A percentile compares a stretch with the other conserved stretches of the same genome.
Conservation (phyloP, 495 filamentous ascomycete species). For the Chaetomium cochliodes region DNA sequence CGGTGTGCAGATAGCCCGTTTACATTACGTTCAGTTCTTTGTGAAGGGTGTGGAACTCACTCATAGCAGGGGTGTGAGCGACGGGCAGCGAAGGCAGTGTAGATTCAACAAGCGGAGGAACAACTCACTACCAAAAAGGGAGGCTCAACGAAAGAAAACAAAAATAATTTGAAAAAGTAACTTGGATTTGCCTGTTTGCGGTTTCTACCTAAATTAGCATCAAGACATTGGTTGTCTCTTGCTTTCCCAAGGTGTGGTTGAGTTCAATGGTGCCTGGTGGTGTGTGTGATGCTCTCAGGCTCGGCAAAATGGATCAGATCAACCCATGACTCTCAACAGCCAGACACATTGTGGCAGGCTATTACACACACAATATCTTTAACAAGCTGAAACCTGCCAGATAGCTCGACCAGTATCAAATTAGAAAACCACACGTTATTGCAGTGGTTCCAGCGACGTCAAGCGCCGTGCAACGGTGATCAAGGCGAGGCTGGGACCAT, state of each 20-base stretch:
- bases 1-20: no score
- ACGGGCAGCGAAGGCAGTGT: no score
- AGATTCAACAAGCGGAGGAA: no score
- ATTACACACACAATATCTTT: background rate
- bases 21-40: no score
- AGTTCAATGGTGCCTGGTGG: slow-evolving; percentile 1
- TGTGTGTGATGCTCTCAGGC: background rate
- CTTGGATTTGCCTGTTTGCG: no score
- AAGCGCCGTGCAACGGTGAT: background rate
- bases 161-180: no score
- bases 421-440: background rate
- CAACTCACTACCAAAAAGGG: no score
- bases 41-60: no score
- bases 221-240: no score
- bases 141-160: no score
- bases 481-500: background rate
- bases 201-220: no score
- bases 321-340: background rate
- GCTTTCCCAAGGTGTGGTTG: background rate
- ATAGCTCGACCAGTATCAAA: background rate
- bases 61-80: no score
- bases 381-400: background rate
- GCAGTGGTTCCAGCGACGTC: background rate
- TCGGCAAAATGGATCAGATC: background rate
- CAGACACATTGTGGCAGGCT: background rate